A percentile compares a stretch with the other conserved stretches of the same genome.
Conservation (phyloP, 2,329 filamentous ascomycete genomes). For the Thelonectria discophora region DNA sequence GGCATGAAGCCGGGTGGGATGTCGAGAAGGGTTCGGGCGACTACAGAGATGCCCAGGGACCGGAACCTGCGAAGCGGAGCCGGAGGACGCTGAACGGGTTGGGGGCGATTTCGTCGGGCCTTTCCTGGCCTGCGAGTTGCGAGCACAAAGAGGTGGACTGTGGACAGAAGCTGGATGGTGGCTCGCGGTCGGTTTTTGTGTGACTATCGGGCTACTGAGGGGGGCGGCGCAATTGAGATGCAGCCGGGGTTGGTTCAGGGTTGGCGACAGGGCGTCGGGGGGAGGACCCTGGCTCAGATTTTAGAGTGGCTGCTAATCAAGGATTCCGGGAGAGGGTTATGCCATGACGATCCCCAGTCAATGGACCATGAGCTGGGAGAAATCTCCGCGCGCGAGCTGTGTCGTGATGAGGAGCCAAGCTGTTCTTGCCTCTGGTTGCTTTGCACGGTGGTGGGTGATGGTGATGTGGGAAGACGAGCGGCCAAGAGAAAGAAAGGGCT, state of each 20-base stretch:
- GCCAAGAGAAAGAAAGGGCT: slow-evolving; percentile 14
- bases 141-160: slow-evolving; percentile 43
- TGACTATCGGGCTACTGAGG: slow-evolving; percentile 52
- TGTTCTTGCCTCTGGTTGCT: slow-evolving; percentile 37
- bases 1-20: slow-evolving; percentile 57
- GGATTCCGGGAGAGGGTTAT: slow-evolving; percentile 45
- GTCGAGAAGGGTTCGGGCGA: slow-evolving; percentile 56
- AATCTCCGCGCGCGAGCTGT: slow-evolving; percentile 48
- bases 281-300: slow-evolving; percentile 48
- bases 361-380: slow-evolving; percentile 43
- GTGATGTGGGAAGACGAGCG: slow-evolving; percentile 29
- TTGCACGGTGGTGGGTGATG: slow-evolving; percentile 37
- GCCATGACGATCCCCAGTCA: slow-evolving; percentile 44
- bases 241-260: slow-evolving; percentile 53
- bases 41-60: slow-evolving; percentile 53
- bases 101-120: slow-evolving; percentile 39
- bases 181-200: slow-evolving; percentile 60
- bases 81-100: slow-evolving; percentile 34
- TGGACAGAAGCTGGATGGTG: slow-evolving; percentile 49
- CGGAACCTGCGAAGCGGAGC: slow-evolving; percentile 45
- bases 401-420: slow-evolving; percentile 34
- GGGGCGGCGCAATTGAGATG: slow-evolving; percentile 54
- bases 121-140: slow-evolving; percentile 42
- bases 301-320: slow-evolving; percentile 52
- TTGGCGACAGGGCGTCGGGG: slow-evolving; percentile 49